These are phyloP conservation scores for Phanerochaete sordida DNA, from an alignment of 768 basidiomycete genomes.

Conservation along the genomic window DNA sequence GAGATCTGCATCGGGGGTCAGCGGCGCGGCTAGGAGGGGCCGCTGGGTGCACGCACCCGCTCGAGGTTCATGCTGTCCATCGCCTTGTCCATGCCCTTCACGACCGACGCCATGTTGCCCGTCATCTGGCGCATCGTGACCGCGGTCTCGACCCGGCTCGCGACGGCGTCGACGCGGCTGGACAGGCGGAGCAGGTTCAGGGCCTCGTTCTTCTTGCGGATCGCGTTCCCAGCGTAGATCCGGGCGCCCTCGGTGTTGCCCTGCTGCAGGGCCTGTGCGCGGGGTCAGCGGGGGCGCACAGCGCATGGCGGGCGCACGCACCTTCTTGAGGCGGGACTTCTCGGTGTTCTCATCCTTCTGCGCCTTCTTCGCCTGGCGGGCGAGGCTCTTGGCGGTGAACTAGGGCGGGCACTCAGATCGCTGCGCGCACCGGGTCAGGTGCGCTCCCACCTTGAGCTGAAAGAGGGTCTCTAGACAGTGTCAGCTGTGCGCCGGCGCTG, in stretches of 20 bases:
- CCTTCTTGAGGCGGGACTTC: conserved; percentile 92
- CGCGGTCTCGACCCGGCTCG: conserved; percentile 95
- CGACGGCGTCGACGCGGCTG: conserved; percentile 94
- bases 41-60: conserved; percentile 57
- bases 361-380: conserved; percentile 94
- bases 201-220: conserved; percentile 94
- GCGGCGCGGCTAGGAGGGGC: not conserved
- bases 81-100: conserved; percentile 97
- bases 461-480: conserved; percentile 83
- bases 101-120: conserved; percentile 94
- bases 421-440: not conserved
- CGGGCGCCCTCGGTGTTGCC: conserved; percentile 96
- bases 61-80: conserved; percentile 99
- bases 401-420: conserved; percentile 29
- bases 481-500: conserved; percentile 25
- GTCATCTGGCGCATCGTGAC: conserved; percentile 98
- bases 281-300: not conserved
- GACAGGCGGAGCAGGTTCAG: conserved; percentile 88
- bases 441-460: conserved; percentile 78
- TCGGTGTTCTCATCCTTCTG: conserved; percentile 92
- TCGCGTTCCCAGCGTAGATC: conserved; percentile 98
- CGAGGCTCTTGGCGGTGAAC: conserved; percentile 98
- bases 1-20: conserved; percentile 64
- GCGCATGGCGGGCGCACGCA: conserved; percentile 24
- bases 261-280: conserved; percentile 82